Evolutionary conservation across 2,329 filamentous ascomycete species (phyloP).

Genomic region (Colletotrichum sp.): DNA sequence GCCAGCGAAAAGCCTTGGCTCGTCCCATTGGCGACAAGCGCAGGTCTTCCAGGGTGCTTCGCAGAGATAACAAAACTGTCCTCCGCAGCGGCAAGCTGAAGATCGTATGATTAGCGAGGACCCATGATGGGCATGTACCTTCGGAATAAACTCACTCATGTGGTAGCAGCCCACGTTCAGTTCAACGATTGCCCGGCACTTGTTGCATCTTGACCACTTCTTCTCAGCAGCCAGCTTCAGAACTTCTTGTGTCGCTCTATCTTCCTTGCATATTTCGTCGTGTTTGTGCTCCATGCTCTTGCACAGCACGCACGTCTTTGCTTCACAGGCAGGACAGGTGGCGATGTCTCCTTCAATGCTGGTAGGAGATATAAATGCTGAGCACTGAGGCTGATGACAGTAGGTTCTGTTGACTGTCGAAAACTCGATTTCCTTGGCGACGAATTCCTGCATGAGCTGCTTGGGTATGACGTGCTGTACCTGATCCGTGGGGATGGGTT

Average conservation of each 20-base stretch:
- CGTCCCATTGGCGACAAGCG: not conserved
- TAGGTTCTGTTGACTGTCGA: not conserved
- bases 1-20: not conserved
- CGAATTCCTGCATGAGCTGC: not conserved
- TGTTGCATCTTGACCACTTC: not conserved
- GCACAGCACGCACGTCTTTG: not conserved
- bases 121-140: too few species aligned
- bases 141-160: not conserved
- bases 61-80: not conserved
- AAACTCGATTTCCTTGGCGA: rapidly evolving
- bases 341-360: not conserved
- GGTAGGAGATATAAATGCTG: not conserved
- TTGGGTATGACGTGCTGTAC: not conserved
- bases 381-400: not conserved
- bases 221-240: not conserved
- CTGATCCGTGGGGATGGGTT: not conserved
- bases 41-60: not conserved
- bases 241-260: not conserved
- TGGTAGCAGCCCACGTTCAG: not conserved
- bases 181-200: not conserved
- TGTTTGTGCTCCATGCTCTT: not conserved
- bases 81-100: not conserved
- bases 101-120: too few species aligned
- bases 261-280: not conserved
- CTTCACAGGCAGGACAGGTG: not conserved